A percentile compares a stretch with the other conserved stretches of the same genome.
phyloP scores from a whole-genome alignment of 2,329 filamentous ascomycete genomes.

The Exophiala dermatitidis region DNA sequence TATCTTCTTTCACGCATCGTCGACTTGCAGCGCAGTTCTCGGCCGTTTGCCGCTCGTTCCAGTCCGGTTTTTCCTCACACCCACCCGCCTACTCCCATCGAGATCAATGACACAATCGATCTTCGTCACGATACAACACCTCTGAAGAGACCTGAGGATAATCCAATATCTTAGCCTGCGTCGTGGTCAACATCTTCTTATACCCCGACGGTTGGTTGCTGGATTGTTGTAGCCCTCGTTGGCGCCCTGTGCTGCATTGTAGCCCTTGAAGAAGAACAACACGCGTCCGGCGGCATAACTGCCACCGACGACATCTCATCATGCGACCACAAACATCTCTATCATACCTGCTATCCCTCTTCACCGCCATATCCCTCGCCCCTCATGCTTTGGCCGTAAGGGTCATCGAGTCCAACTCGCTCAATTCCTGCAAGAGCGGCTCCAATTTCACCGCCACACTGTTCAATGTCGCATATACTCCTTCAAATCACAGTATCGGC shows the following conservation, averaged over 20 bases:
- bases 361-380: constrained; percentile 35
- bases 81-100: constrained; percentile 3
- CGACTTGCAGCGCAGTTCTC: constrained; percentile 3
- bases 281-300: constrained; percentile 1
- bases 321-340: constrained; percentile 23
- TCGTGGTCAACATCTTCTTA: too few species aligned
- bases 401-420: constrained; percentile 71
- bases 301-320: constrained; percentile 9
- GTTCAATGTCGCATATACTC: constrained; percentile 67
- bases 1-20: neutral
- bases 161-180: constrained; percentile 1
- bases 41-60: constrained; percentile 16
- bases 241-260: constrained; percentile 10
- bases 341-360: constrained; percentile 27
- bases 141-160: too few species aligned
- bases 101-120: constrained; percentile 20
- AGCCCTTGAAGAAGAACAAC: neutral
- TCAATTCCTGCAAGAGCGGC: constrained; percentile 77
- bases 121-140: neutral
- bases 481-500: constrained; percentile 60
- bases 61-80: constrained; percentile 10
- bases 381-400: constrained; percentile 53
- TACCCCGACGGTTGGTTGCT: neutral
- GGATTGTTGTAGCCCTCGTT: constrained; percentile 17
- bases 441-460: constrained; percentile 80